Evolutionary conservation across 768 basidiomycete species (phyloP), one percentile per base, ranked within the genome.

Genomic region (Psilocybe subaeruginosa): DNA sequence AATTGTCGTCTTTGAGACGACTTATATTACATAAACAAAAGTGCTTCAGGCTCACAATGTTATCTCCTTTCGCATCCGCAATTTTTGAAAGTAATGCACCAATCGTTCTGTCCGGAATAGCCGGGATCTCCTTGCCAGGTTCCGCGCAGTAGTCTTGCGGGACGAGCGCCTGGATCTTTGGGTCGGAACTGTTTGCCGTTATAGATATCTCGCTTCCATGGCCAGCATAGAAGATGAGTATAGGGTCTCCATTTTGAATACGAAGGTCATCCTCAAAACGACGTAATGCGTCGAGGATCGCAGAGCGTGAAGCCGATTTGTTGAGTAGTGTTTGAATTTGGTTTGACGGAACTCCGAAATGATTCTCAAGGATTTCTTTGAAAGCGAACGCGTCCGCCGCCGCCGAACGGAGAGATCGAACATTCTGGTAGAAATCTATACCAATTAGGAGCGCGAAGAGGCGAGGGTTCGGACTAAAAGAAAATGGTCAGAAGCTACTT

Each of bases 191-290:
- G 12, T 16, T 33, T 7, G 30, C n/a, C 12, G 23, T 4, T 16
- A 16, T 46, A 14, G 30, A n/a, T 12, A 61, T 49, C 53, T 63
- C 59, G 6, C 53, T 53, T 0, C 65, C 65, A 27, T 66, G 56
- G 2, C 65, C 65, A 33, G 65, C 58, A 45, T 49, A 66, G 33
- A 45, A 63, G 16, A 66, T 62, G 4, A 66, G 23, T 16, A 66
- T 58, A 0, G 65, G 62, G 41, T 66, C 65, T 2, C 59, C 65
- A 3, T 50, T 43, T 35, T 60, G 5, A 11, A 66, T 55, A 0
- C 57, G 58, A 3, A 16, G 2, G 31, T 64, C 60, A 9, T 4
- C 41, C 8, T 29, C 23, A 8, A 66, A 14, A 9, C 9, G 0
- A 6, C 2, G 27, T 1, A 66, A 51, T 11, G 49, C 60, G 1